phyloP scores from a whole-genome alignment of 345 rosid species.

The Lagerstroemia speciosa region DNA sequence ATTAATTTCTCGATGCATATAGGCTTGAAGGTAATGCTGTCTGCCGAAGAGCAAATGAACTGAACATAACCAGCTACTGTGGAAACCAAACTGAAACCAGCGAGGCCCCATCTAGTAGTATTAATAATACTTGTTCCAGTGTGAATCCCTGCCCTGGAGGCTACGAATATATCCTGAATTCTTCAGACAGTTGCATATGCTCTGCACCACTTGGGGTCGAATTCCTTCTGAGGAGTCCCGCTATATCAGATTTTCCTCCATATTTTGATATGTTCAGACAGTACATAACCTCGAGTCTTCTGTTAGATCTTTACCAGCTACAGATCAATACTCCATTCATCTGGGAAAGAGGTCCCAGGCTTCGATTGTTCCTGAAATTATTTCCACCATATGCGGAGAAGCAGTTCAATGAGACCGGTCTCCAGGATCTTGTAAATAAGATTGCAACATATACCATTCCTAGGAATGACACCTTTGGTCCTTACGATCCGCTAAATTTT shows the following conservation, averaged over 20 bases:
- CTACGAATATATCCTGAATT: constrained; percentile 24
- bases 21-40: constrained; percentile 63
- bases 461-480: constrained; percentile 30
- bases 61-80: constrained; percentile 29
- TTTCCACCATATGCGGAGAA: constrained; percentile 21
- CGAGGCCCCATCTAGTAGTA: constrained; percentile 22
- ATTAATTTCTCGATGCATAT: not conserved
- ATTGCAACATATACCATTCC: constrained; percentile 25
- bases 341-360: constrained; percentile 44
- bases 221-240: constrained; percentile 43
- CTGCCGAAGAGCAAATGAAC: constrained; percentile 29
- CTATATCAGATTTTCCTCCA: constrained; percentile 37
- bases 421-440: constrained; percentile 19
- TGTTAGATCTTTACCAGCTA: constrained; percentile 33
- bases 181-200: constrained; percentile 41
- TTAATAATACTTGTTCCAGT: constrained; percentile 7
- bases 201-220: constrained; percentile 40
- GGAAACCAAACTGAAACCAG: constrained; percentile 13
- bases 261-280: constrained; percentile 11
- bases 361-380: constrained; percentile 30
- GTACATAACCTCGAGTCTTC: constrained; percentile 22
- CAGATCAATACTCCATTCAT: constrained; percentile 14
- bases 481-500: constrained; percentile 42
- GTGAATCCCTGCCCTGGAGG: constrained; percentile 18
- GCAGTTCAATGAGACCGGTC: constrained; percentile 26